Evolutionary conservation across 306 rosid genomes (phyloP).

Genomic region (Crataegus laevigata): DNA sequence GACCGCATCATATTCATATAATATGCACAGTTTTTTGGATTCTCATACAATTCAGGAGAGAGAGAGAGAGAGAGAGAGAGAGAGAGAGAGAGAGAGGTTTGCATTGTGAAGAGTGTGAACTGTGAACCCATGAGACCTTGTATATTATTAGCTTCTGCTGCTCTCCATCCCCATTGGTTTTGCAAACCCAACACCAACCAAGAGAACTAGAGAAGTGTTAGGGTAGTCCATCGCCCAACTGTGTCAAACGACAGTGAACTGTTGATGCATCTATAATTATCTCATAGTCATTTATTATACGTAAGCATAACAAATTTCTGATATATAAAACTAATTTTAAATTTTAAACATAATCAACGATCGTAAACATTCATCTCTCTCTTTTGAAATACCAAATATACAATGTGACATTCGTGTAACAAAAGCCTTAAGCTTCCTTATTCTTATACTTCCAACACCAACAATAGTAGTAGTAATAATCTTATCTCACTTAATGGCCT

Average conservation of each 20-base stretch:
- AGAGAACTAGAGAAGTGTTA: not conserved
- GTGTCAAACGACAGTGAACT: too few species aligned
- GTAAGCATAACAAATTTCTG: not conserved
- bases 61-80: not conserved
- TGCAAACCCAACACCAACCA: not conserved
- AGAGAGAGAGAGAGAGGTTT: not conserved
- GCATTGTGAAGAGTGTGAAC: not conserved
- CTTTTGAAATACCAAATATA: not conserved
- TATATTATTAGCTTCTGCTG: not conserved
- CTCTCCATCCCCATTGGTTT: not conserved
- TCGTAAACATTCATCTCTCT: not conserved
- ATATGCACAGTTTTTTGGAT: slow-evolving; percentile 1
- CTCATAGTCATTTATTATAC: too few species aligned
- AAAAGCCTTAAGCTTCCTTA: not conserved
- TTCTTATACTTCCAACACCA: not conserved
- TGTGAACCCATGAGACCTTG: slow-evolving; percentile 1
- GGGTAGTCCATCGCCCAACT: too few species aligned
- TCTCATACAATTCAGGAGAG: not conserved
- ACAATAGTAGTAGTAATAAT: not conserved
- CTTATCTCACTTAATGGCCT: not conserved
- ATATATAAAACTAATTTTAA: not conserved
- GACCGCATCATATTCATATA: not conserved
- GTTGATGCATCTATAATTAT: not conserved
- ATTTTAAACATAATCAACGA: not conserved
- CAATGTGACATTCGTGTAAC: not conserved